Percentiles rank a stretch among this genome's conserved stretches.
phyloP scores from a whole-genome alignment of 1,284 basidiomycete species.

The Pseudozyma thailandica region DNA sequence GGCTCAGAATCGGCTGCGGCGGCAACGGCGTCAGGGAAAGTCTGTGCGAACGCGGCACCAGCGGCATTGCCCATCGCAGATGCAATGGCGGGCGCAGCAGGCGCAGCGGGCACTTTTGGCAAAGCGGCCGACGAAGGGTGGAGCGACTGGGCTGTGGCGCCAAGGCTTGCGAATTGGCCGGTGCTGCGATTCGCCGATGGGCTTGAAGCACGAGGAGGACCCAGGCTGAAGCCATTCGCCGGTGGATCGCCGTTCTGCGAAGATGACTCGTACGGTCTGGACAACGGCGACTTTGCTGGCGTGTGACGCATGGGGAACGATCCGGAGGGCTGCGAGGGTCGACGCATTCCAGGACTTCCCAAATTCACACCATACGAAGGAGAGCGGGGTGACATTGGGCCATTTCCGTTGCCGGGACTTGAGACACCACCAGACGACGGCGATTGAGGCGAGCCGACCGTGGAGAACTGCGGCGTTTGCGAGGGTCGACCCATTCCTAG shows the following conservation, averaged over 20 bases:
- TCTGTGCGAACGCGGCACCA: slow-evolving; percentile 20
- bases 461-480: slow-evolving; percentile 17
- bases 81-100: slow-evolving; percentile 3
- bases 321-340: slow-evolving; percentile 45
- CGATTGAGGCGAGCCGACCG: slow-evolving; percentile 30
- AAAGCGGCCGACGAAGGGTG: slow-evolving; percentile 25
- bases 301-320: slow-evolving; percentile 52
- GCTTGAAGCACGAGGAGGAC: slow-evolving; percentile 38
- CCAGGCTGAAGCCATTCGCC: slow-evolving; percentile 35
- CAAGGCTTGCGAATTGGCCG: slow-evolving; percentile 18
- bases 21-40: slow-evolving; percentile 6
- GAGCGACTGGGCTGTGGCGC: slow-evolving; percentile 26
- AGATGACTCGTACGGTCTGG: slow-evolving; percentile 28
- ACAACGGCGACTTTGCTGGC: slow-evolving; percentile 48
- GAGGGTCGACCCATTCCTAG: slow-evolving; percentile 35
- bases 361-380: slow-evolving; percentile 34
- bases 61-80: slow-evolving; percentile 15
- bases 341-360: slow-evolving; percentile 32
- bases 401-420: slow-evolving; percentile 1
- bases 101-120: slow-evolving; percentile 3
- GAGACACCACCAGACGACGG: slow-evolving; percentile 19
- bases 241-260: slow-evolving; percentile 25
- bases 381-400: slow-evolving; percentile 29
- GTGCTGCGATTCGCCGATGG: slow-evolving; percentile 22
- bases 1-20: slow-evolving; percentile 3